A percentile compares a stretch with the other conserved stretches of the same genome.
phyloP scores from a whole-genome alignment of 805 yeast species.

The Metschnikowia baotianmanensis region DNA sequence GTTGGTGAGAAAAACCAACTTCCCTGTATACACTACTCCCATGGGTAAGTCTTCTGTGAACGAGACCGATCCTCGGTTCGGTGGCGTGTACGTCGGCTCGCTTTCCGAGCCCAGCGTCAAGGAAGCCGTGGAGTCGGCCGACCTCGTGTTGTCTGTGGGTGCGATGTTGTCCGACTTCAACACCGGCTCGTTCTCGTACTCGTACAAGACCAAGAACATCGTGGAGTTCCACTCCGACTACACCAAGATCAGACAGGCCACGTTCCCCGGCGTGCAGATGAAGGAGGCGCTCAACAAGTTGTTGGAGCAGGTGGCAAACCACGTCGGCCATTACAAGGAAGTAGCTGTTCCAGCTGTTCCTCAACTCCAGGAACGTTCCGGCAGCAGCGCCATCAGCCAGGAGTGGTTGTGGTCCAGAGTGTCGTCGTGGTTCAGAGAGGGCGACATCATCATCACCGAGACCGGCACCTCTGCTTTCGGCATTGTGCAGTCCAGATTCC shows the following conservation, averaged over 20 bases:
- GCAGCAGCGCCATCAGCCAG: conserved; percentile 23
- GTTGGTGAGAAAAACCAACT: conserved; percentile 65
- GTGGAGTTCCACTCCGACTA: conserved; percentile 78
- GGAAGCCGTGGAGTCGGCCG: conserved; percentile 69
- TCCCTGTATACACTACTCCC: conserved; percentile 83
- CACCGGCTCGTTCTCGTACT: conserved; percentile 83
- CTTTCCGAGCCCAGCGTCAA: conserved; percentile 70
- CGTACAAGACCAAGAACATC: conserved; percentile 70
- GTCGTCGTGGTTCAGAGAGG: conserved; percentile 26
- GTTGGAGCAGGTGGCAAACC: conserved; percentile 35
- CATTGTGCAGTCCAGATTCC: conserved; percentile 26
- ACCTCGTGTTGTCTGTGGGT: conserved; percentile 75
- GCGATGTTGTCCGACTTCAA: conserved; percentile 84
- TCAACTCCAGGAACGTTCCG: conserved; percentile 44
- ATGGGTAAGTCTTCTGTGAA: conserved; percentile 84
- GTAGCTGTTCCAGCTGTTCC: conserved; percentile 55
- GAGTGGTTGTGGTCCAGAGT: conserved; percentile 27
- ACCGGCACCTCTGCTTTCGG: conserved; percentile 31
- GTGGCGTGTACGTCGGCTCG: conserved; percentile 86
- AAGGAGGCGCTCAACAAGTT: conserved; percentile 39
- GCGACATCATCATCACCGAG: conserved; percentile 28
- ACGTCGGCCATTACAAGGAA: conserved; percentile 45
- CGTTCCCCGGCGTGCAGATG: conserved; percentile 73
- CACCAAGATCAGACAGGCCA: conserved; percentile 66
- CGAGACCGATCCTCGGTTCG: conserved; percentile 56